phyloP scores from a whole-genome alignment of 202 grass and related monocot species.

The Setaria viridis region DNA sequence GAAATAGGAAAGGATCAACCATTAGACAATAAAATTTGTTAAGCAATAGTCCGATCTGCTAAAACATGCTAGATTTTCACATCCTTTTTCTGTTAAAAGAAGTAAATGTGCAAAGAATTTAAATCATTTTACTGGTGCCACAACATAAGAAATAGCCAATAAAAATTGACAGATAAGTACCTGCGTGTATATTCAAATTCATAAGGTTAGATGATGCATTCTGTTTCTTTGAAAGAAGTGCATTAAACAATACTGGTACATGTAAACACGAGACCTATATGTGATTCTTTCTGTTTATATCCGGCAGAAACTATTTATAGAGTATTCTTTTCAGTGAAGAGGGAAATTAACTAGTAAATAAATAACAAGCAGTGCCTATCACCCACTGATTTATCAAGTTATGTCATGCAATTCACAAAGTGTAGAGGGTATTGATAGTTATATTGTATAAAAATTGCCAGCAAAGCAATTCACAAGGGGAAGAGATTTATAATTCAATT shows the following conservation, averaged over 20 bases:
- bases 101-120: not conserved
- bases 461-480: no score
- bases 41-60: not conserved
- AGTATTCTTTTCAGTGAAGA: conserved; percentile 23
- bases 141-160: conserved; percentile 10
- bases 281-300: not conserved
- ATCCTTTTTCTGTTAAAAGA: not conserved
- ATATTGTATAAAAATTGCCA: no score
- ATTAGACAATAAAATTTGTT: conserved; percentile 8
- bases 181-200: conserved; percentile 18
- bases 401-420: conserved; percentile 12
- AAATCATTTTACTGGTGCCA: not conserved
- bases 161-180: conserved; percentile 6
- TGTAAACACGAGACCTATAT: not conserved
- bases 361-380: conserved; percentile 30
- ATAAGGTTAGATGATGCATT: conserved; percentile 18
- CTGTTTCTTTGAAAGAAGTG: conserved; percentile 2
- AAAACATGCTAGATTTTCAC: not conserved
- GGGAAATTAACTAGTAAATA: conserved; percentile 23
- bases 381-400: conserved; percentile 40
- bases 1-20: not conserved
- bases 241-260: conserved; percentile 11
- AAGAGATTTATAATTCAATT: no score
- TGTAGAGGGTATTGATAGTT: not conserved
- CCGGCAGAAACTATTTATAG: conserved; percentile 12